These are phyloP conservation scores for Trichoderma oligosporum DNA, from an alignment of 2,329 filamentous ascomycete species.

Conservation along the genomic window DNA sequence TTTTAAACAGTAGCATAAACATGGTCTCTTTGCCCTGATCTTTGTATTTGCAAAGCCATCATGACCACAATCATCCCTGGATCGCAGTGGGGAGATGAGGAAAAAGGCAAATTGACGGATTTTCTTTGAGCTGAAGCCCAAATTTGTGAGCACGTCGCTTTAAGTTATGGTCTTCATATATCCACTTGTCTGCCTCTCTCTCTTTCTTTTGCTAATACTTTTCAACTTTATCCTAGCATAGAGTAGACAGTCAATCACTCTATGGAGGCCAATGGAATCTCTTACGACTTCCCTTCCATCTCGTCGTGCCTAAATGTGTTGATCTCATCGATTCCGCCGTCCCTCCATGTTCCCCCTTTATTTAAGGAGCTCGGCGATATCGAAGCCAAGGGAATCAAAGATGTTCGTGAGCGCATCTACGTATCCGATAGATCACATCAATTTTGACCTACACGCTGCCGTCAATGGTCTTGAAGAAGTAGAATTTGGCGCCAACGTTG, in stretches of 20 bases:
- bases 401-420: slow-evolving; percentile 50
- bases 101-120: not conserved
- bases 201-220: not conserved
- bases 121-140: not conserved
- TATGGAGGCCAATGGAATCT: not conserved
- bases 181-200: not conserved
- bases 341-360: slow-evolving; percentile 57
- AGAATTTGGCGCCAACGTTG: not conserved
- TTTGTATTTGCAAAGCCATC: not conserved
- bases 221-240: not conserved
- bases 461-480: slow-evolving; percentile 66
- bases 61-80: not conserved
- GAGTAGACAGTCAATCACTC: not conserved
- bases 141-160: not conserved
- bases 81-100: not conserved
- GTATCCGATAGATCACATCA: slow-evolving; percentile 61
- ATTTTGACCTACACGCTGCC: slow-evolving; percentile 61
- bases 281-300: not conserved
- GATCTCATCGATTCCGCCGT: slow-evolving; percentile 71
- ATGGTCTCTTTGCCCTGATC: not conserved
- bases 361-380: slow-evolving; percentile 41
- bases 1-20: not conserved
- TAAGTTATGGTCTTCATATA: not conserved
- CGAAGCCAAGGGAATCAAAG: slow-evolving; percentile 34
- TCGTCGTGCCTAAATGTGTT: slow-evolving; percentile 30